These are phyloP conservation scores for Musa balbisiana DNA, from an alignment of 202 grass and related monocot genomes.

Conservation along the genomic window DNA sequence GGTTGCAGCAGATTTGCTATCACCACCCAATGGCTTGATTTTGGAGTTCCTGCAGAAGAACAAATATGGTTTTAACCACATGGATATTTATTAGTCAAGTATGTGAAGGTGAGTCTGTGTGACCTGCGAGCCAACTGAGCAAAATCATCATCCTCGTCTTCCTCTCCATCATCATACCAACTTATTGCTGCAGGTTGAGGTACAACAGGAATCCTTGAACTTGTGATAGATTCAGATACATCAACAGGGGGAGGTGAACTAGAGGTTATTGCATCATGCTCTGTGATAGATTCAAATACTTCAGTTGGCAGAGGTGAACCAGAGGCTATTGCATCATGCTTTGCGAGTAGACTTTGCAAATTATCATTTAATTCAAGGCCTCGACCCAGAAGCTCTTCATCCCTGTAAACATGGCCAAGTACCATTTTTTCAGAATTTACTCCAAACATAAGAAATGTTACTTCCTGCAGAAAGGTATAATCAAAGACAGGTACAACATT, in stretches of 20 bases:
- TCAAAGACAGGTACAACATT: background rate
- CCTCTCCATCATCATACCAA: conserved; percentile 27
- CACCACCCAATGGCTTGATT: conserved; percentile 21
- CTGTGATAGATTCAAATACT: conserved; percentile 30
- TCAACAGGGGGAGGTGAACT: conserved; percentile 34
- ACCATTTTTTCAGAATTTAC: background rate
- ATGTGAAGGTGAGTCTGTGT: background rate
- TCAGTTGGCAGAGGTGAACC: conserved; percentile 43
- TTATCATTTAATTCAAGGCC: conserved; percentile 75
- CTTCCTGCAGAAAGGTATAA: background rate
- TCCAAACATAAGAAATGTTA: background rate
- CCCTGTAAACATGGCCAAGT: conserved; percentile 27
- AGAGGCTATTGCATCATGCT: conserved; percentile 64
- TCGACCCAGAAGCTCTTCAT: conserved; percentile 61
- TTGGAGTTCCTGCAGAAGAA: conserved; percentile 46
- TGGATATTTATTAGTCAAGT: background rate
- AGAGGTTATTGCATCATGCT: conserved; percentile 54
- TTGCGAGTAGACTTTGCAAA: conserved; percentile 61
- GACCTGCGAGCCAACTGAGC: conserved; percentile 69
- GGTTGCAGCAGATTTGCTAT: conserved; percentile 8
- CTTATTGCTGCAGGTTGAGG: conserved; percentile 26
- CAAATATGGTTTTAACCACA: background rate
- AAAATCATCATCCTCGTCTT: conserved; percentile 82
- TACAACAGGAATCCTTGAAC: conserved; percentile 22
- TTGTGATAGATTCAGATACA: conserved; percentile 20